Evolutionary conservation across 73 alveolate genomes (phyloP), one percentile per base, ranked within the genome.

Genomic region (Urostyla sp.): DNA sequence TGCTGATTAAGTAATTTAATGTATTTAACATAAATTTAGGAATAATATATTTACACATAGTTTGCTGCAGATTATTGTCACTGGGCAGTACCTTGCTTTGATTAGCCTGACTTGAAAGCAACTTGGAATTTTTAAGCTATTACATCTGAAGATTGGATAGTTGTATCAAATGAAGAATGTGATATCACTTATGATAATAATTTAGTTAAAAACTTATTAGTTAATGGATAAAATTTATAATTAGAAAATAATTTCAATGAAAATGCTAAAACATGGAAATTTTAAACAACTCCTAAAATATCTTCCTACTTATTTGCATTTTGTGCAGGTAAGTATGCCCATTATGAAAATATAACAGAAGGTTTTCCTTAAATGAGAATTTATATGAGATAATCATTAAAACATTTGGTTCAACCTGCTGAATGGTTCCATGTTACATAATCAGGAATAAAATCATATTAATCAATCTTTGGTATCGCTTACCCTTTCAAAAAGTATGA

Each of bases 71-170:
- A 54, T 43, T 18, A 72, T 38, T 79, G 85, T 32, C 56, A 52
- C 61, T 38, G 55, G 44, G 84, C 67, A n/a, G 67, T 81, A 51
- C 91, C 91, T 35, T 54, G 73, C 60, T 81, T 81, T 43, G 91
- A 81, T 45, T 73, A 81, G 74, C 91, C 91, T 21, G 91, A 81
- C 45, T 32, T 81, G 40, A 81, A 81, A 31, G 91, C 91, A 16
- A 27, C 79, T 36, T 73, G 93, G 66, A 82, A 58, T n/a, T 79
- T 95, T 24, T 77, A 90, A 59, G 92, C 90, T 11, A 63, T 90
- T 10, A 87, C 98, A 35, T 97, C 95, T 26, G 81, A 81, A 61
- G 96, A 91, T 66, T 97, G 99, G 99, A 75, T 81, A 6, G 99
- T 94, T 0, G 67, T 97, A 49, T 80, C 98, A 24, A 95, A 95